Evolutionary conservation across 495 filamentous ascomycete species (phyloP), one percentile per base, ranked within the genome.

Genomic region (Aspergillus carlsbadensis): DNA sequence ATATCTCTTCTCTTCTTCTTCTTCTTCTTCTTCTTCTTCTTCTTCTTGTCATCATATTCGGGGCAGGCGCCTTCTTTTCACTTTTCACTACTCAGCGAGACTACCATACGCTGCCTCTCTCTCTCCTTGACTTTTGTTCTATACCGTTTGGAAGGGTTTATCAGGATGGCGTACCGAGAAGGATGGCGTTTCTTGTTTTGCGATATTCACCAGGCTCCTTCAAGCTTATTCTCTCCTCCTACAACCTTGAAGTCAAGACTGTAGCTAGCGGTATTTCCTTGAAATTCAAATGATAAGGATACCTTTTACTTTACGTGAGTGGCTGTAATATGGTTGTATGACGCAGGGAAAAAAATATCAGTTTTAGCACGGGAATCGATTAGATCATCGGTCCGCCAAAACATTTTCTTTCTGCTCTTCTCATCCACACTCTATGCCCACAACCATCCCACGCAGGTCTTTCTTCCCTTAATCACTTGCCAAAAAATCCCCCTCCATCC

Each of bases 1-100:
- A 61, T 57, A 42, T 36, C n/a, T n/a, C n/a, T n/a, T n/a, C n/a
- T 59, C 58, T 58, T 60, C 59, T 59, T 43, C 61, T 41, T 35
- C 21, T 36, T 18, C 58, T 58, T 60, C 59, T 59, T 43, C 61
- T 41, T 35, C 21, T 36, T 59, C 58, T 58, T 60, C 59, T 59
- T 43, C 61, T 41, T 35, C 21, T 36, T 18, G 56, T 49, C 48
- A 52, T 43, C 42, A 40, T 54, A 65, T 11, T 46, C 22, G 36
- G 34, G 34, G 20, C 2, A 15, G 22, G 13, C 24, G 22, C 49
- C 42, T 17, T 67, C 62, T 72, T 52, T 52, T 21, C 31, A 42
- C 43, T 47, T 52, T 54, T 45, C 33, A 54, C 15, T 21, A 14
- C 47, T 49, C 33, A 36, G 46, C 46, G 31, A 11, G 15, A 10